Evolutionary conservation across 169 alveolate species (phyloP).

Genomic region (Cyclospora cayetanensis): DNA sequence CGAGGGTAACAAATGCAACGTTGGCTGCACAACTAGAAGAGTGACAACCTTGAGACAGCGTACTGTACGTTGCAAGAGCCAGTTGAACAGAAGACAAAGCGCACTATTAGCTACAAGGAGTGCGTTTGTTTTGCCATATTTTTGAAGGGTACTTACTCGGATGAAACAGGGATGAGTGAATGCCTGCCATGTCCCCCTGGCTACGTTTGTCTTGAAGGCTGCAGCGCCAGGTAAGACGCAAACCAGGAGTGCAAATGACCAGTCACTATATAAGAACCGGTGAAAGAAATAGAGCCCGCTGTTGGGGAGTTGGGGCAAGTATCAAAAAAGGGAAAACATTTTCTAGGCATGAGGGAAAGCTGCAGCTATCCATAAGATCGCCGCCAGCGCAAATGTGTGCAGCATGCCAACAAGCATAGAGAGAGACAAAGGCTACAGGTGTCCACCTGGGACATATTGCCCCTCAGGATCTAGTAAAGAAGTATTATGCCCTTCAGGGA

Average conservation of each 20-base stretch:
- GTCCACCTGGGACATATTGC: constrained; percentile 58
- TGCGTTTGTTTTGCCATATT: neutral
- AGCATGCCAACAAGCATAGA: constrained; percentile 27
- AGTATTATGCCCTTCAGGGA: constrained; percentile 41
- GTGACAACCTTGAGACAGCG: too few species aligned
- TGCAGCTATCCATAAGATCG: too few species aligned
- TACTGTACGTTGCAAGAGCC: too few species aligned
- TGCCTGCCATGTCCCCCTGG: constrained; percentile 56
- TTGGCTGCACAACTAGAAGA: too few species aligned
- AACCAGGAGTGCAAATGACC: neutral
- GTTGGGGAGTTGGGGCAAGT: too few species aligned
- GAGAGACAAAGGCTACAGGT: constrained; percentile 31
- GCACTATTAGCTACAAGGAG: neutral
- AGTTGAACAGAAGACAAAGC: too few species aligned
- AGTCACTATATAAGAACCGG: too few species aligned
- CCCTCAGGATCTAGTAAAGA: constrained; percentile 45
- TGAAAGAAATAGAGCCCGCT: too few species aligned
- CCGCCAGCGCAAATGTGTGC: too few species aligned
- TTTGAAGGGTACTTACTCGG: constrained; percentile 41
- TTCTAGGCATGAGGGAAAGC: too few species aligned
- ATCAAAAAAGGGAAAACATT: too few species aligned
- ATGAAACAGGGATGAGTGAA: constrained; percentile 23
- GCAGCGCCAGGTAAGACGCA: constrained; percentile 40
- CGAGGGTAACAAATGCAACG: constrained; percentile 35
- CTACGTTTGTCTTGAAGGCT: constrained; percentile 61